phyloP scores from a whole-genome alignment of 257 asterid genomes.

The Osmanthus fragrans region DNA sequence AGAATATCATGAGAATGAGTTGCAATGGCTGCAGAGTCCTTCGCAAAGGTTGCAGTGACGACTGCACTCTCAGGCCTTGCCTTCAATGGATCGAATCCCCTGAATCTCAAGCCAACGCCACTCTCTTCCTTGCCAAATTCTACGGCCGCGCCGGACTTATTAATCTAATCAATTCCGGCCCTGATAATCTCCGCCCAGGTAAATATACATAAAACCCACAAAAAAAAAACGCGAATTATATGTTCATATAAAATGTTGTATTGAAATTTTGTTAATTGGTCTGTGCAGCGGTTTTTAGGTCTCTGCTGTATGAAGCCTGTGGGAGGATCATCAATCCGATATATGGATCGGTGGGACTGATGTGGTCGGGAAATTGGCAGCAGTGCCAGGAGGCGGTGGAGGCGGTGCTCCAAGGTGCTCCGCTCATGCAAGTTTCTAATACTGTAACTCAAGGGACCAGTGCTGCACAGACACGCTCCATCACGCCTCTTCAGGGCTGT shows the following conservation, averaged over 20 bases:
- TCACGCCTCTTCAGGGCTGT: slow-evolving; percentile 45
- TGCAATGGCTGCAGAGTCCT: slow-evolving; percentile 89
- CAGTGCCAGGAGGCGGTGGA: slow-evolving; percentile 73
- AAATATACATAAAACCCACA: not conserved
- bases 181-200: slow-evolving; percentile 70
- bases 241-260: too few relatives aligned
- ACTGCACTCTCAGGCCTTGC: slow-evolving; percentile 61
- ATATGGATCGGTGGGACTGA: slow-evolving; percentile 63
- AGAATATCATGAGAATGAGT: slow-evolving; percentile 48
- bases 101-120: slow-evolving; percentile 76
- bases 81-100: slow-evolving; percentile 70
- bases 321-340: slow-evolving; percentile 83
- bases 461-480: slow-evolving; percentile 14
- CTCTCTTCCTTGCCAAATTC: slow-evolving; percentile 80
- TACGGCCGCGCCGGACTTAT: slow-evolving; percentile 89
- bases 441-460: slow-evolving; percentile 19
- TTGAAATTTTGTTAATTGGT: not conserved
- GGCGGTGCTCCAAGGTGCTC: slow-evolving; percentile 58
- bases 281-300: slow-evolving; percentile 52
- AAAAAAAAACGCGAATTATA: not conserved
- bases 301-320: slow-evolving; percentile 80
- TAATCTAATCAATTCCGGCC: slow-evolving; percentile 68
- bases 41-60: slow-evolving; percentile 73
- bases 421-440: slow-evolving; percentile 30
- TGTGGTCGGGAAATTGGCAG: slow-evolving; percentile 67